Evolutionary conservation across 176 grass and related monocot species (phyloP), one percentile per base, ranked within the genome.

Genomic region (Hyparrhenia diplandra): DNA sequence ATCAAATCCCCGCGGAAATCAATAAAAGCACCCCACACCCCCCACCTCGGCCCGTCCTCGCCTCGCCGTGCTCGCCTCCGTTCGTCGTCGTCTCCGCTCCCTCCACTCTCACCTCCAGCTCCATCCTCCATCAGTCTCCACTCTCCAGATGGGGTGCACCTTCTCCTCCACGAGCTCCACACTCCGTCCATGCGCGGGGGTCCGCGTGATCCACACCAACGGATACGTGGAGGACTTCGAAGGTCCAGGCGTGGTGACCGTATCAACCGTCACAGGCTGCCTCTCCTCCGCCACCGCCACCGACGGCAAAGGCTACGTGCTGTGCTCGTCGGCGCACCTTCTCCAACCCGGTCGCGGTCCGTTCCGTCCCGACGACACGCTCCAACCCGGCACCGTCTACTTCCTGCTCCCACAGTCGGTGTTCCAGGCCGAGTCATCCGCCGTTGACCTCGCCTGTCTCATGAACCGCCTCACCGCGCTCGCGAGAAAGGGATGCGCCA

Each of bases 201-300:
- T 99, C 58, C 82, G 96, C 2, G 92, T 99, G 13, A 92, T 99
- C 79, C 96, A 99, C 89, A 93, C 90, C 68, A 99, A 99, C 88
- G 96, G 96, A 16, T 99, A 95, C 82, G 84, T 93, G 9, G 88
- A 99, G 89, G 92, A 95, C 77, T 99, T 93, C 86, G 87, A 82
- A 7, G 78, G n/a, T 31, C 69, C 69, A 13, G 82, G 35, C 71
- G 82, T 90, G 17, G 87, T 99, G 20, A 99, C 92, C 13, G 94
- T 82, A 1, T 82, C 85, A 2, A 71, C 75, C 18, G 92, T 92
- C 41, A 90, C 87, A 0, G 85, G 88, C 35, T 24, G 59, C 25
- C 60, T 70, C 67, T 5, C 16, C 20, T 21, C 18, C 23, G 4
- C 35, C 8, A 2, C 3, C 35, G 31, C 31, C 31, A 4, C 31